Evolutionary conservation across 2,329 filamentous ascomycete species (phyloP).

Genomic region (Neonectria ditissima): DNA sequence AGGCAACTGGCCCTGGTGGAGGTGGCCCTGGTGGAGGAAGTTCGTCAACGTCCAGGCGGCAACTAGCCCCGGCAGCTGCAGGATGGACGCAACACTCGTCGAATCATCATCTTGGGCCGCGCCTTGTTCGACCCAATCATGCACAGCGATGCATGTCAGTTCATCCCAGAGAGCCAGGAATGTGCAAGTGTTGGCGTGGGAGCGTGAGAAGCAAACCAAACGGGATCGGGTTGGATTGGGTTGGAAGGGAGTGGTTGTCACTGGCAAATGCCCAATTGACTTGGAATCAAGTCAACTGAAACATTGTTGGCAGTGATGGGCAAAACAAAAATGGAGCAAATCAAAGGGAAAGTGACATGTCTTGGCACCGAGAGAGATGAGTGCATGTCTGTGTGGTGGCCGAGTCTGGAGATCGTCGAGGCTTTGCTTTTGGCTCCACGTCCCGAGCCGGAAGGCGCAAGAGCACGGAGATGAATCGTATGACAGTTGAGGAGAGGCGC

Average conservation of each 20-base stretch:
- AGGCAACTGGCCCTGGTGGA: conserved; percentile 37
- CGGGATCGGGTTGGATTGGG: conserved; percentile 8
- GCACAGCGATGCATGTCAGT: conserved; percentile 15
- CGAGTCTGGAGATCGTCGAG: background rate
- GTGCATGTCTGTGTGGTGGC: conserved; percentile 1
- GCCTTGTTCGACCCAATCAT: conserved; percentile 33
- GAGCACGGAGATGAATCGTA: background rate
- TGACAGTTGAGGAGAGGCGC: background rate
- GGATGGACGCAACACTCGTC: conserved; percentile 31
- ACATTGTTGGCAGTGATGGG: conserved; percentile 11
- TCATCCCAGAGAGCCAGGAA: conserved; percentile 22
- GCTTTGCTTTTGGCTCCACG: conserved; percentile 3
- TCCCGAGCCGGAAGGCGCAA: conserved; percentile 2
- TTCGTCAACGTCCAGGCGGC: conserved; percentile 36
- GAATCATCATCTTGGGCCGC: conserved; percentile 32
- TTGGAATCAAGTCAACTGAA: conserved; percentile 2
- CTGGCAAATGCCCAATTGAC: conserved; percentile 8
- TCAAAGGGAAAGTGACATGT: conserved; percentile 1
- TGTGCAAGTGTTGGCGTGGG: conserved; percentile 7
- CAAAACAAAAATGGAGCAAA: conserved; percentile 5
- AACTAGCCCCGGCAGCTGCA: conserved; percentile 43
- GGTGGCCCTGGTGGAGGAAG: conserved; percentile 31
- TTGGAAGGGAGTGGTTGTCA: conserved; percentile 1
- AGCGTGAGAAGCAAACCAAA: conserved; percentile 10
- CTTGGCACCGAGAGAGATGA: conserved; percentile 4